phyloP scores from a whole-genome alignment of 2,329 filamentous ascomycete genomes.

The Cladophialophora bantiana region DNA sequence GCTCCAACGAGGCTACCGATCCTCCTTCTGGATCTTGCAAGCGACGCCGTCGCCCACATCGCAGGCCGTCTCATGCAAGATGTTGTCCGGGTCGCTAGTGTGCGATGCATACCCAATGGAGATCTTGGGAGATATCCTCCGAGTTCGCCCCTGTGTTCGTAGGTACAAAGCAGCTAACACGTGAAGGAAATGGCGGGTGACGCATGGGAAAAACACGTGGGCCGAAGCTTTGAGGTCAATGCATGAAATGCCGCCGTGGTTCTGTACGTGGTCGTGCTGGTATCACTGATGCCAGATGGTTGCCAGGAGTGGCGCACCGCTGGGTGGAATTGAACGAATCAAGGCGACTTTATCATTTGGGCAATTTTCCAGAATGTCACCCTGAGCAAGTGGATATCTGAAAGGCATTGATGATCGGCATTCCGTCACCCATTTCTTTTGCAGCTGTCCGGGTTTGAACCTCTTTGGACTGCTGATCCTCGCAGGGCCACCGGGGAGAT shows the following conservation, averaged over 20 bases:
- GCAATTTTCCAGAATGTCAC: conserved; percentile 33
- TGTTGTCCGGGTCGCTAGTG: not conserved
- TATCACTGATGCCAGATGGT: not conserved
- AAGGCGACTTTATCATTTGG: conserved; percentile 8
- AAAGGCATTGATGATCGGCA: not conserved
- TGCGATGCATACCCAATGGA: not conserved
- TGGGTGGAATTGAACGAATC: conserved; percentile 3
- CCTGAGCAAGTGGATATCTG: conserved; percentile 2
- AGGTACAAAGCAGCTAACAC: not conserved
- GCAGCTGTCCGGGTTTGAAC: not conserved
- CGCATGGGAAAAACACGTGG: conserved; percentile 20
- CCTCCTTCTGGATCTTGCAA: conserved; percentile 9
- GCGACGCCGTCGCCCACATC: not conserved
- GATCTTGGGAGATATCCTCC: not conserved
- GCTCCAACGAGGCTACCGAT: not conserved
- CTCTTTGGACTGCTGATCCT: not conserved
- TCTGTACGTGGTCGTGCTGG: not conserved
- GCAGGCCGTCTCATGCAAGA: conserved; percentile 1
- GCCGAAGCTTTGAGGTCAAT: conserved; percentile 7
- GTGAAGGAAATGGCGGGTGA: not conserved
- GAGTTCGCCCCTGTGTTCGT: not conserved
- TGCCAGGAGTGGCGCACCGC: not conserved
- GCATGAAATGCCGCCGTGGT: not conserved
- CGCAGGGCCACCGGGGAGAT: not conserved
- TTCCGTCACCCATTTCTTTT: not conserved